A percentile compares a stretch with the other conserved stretches of the same genome.
Conservation (phyloP, 805 yeast genomes). For the Komagataella phaffii region DNA sequence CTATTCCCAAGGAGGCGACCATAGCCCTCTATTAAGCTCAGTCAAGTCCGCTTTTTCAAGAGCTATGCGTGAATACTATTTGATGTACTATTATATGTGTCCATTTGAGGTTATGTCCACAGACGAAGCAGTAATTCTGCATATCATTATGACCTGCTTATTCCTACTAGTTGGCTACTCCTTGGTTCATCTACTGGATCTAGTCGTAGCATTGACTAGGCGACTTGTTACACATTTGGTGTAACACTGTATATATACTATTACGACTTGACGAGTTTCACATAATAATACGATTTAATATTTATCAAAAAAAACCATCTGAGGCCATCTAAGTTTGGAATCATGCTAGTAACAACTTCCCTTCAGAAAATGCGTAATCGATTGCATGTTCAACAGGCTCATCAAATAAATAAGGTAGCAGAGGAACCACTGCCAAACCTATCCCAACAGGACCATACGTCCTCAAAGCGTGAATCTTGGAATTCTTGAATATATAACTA, state of each 20-base stretch:
- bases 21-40: neutral
- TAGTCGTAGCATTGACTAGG: neutral
- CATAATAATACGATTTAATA: too few species aligned
- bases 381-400: constrained; percentile 68
- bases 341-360: neutral
- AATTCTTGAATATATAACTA: constrained; percentile 44
- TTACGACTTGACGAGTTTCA: neutral
- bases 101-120: constrained; percentile 3
- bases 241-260: neutral
- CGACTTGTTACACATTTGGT: neutral
- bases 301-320: neutral
- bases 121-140: constrained; percentile 1
- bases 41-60: neutral
- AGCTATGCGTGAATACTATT: neutral
- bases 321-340: neutral
- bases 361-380: constrained; percentile 34
- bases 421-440: constrained; percentile 67
- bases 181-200: neutral
- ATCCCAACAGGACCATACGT: constrained; percentile 69
- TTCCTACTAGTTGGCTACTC: neutral
- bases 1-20: neutral
- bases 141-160: neutral
- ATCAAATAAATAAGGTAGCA: constrained; percentile 66
- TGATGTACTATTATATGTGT: constrained; percentile 1
- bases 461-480: constrained; percentile 30